Percentiles rank a stretch among this genome's conserved stretches.
Conservation (phyloP, 176 grass and related monocot genomes). For the Cenchrus americanus region DNA sequence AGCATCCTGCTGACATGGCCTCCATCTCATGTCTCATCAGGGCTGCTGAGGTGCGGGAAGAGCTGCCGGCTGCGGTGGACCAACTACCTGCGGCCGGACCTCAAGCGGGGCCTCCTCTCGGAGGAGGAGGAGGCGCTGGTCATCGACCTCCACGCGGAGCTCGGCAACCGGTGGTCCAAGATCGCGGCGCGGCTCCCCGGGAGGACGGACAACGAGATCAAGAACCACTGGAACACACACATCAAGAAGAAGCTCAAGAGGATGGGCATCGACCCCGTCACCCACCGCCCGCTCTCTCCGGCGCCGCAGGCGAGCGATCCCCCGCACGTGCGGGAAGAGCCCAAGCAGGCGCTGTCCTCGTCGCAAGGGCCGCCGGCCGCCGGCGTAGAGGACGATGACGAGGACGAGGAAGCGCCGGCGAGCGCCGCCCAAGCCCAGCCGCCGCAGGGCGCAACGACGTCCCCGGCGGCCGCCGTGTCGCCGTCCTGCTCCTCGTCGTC, state of each 20-base stretch:
- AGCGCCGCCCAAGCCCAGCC: neutral
- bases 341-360: constrained; percentile 8
- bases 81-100: constrained; percentile 93
- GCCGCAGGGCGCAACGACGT: constrained; percentile 28
- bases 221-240: constrained; percentile 99
- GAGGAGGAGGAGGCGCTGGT: constrained; percentile 72
- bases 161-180: constrained; percentile 99
- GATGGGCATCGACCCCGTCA: constrained; percentile 84
- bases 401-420: neutral
- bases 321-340: no score
- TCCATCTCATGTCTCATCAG: neutral
- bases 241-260: constrained; percentile 98
- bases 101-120: constrained; percentile 80
- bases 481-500: constrained; percentile 48
- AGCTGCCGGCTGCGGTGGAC: constrained; percentile 95
- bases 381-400: neutral
- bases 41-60: constrained; percentile 87
- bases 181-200: constrained; percentile 83
- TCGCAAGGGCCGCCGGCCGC: neutral
- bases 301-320: neutral
- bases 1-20: neutral
- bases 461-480: constrained; percentile 33
- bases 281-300: constrained; percentile 46
- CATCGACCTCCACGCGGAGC: constrained; percentile 83
- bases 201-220: constrained; percentile 98